A percentile compares a stretch with the other conserved stretches of the same genome.
Evolutionary conservation across 1,139 yeast species (phyloP).

Genomic region (Kurtzmaniella quercitrusa): DNA sequence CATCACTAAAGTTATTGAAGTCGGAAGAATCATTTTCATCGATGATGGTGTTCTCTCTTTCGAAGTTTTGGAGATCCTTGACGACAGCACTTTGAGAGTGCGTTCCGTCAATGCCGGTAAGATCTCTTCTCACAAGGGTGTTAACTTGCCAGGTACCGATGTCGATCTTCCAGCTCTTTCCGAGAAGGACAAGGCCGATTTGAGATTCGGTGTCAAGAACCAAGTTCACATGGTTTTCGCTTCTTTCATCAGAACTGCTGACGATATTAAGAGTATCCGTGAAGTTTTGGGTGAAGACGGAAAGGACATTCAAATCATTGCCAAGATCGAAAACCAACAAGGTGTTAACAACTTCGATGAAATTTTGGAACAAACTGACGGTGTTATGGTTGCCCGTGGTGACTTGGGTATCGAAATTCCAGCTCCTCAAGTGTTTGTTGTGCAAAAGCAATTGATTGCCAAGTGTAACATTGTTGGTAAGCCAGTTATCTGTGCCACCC

Average conservation of each 20-base stretch:
- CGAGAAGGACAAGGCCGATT: slow-evolving; percentile 91
- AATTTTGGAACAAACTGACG: slow-evolving; percentile 90
- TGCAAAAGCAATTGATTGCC: slow-evolving; percentile 98
- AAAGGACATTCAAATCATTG: slow-evolving; percentile 89
- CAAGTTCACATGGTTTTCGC: slow-evolving; percentile 98
- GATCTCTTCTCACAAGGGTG: slow-evolving; percentile 97
- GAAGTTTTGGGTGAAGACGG: slow-evolving; percentile 96
- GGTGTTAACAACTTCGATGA: slow-evolving; percentile 99
- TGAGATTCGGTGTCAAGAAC: slow-evolving; percentile 93
- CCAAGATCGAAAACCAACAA: slow-evolving; percentile 98
- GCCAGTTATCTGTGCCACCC: slow-evolving; percentile 99
- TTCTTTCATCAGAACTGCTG: slow-evolving; percentile 92
- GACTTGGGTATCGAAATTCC: slow-evolving; percentile 99
- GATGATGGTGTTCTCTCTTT: slow-evolving; percentile 98
- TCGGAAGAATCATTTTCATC: slow-evolving; percentile 85
- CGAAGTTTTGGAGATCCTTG: slow-evolving; percentile 80
- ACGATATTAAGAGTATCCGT: slow-evolving; percentile 88
- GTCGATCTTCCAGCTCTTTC: slow-evolving; percentile 97
- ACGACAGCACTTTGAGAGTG: slow-evolving; percentile 78
- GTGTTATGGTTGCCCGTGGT: slow-evolving; percentile 99
- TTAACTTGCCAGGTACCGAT: slow-evolving; percentile 97
- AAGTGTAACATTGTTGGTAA: slow-evolving; percentile 99
- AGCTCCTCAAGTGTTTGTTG: slow-evolving; percentile 97
- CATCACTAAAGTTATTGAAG: slow-evolving; percentile 87
- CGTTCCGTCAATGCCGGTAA: slow-evolving; percentile 90